phyloP scores from a whole-genome alignment of 352 stramenopile genomes.

The Pythium myriotylum region DNA sequence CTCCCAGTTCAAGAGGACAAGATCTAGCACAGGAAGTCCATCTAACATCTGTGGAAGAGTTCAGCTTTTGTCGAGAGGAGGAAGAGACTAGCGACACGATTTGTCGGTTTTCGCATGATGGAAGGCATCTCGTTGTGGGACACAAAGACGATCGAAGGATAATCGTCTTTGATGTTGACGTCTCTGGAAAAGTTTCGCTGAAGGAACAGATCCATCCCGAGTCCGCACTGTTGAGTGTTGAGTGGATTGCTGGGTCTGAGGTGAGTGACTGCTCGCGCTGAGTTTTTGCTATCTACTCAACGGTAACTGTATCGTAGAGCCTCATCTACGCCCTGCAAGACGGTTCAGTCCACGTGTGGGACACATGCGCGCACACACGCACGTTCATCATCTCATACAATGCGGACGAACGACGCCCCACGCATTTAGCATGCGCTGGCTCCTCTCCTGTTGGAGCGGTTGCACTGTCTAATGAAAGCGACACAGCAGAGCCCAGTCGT shows the following conservation, averaged over 20 bases:
- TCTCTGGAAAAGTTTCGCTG: neutral
- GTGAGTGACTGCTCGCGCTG: neutral
- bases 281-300: neutral
- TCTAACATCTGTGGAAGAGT: slow-evolving; percentile 2
- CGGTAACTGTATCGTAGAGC: slow-evolving; percentile 2
- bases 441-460: slow-evolving; percentile 15
- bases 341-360: slow-evolving; percentile 26
- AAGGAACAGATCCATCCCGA: slow-evolving; percentile 14
- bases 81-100: neutral
- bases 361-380: slow-evolving; percentile 2
- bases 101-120: slow-evolving; percentile 11
- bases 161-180: slow-evolving; percentile 2
- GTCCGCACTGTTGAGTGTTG: slow-evolving; percentile 5
- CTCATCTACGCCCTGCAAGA: slow-evolving; percentile 27
- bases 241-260: slow-evolving; percentile 25
- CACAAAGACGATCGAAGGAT: neutral
- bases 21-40: neutral
- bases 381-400: slow-evolving; percentile 26
- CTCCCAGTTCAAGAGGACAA: neutral
- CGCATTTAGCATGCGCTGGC: slow-evolving; percentile 14
- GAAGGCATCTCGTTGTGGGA: neutral
- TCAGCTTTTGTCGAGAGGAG: neutral
- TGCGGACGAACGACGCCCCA: slow-evolving; percentile 12
- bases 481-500: neutral
- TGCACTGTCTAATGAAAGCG: neutral